These are phyloP conservation scores for Chrysophaeum taylorii DNA, from an alignment of 352 stramenopile genomes.

Conservation along the genomic window DNA sequence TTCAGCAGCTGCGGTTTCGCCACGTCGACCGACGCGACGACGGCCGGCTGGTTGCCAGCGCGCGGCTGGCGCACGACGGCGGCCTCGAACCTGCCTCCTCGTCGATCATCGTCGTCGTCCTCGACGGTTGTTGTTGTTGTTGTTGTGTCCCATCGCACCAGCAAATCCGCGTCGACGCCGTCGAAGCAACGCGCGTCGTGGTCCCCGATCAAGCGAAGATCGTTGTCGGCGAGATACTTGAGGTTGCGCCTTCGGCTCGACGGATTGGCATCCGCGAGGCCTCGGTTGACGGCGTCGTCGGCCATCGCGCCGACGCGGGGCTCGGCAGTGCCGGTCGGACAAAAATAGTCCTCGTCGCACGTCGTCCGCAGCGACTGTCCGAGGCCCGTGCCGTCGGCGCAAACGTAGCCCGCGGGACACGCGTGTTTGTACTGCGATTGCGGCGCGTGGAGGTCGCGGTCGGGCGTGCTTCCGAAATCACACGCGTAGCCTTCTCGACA, in stretches of 20 bases:
- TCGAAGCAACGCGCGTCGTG: conserved; percentile 80
- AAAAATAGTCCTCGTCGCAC: conserved; percentile 84
- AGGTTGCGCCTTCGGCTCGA: conserved; percentile 59
- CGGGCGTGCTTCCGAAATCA: conserved; percentile 79
- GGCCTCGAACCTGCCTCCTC: conserved; percentile 13
- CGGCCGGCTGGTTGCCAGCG: background rate
- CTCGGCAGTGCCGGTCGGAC: conserved; percentile 78
- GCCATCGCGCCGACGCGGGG: conserved; percentile 67
- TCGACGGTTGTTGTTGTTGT: background rate
- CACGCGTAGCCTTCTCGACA: conserved; percentile 85
- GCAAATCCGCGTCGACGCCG: conserved; percentile 63
- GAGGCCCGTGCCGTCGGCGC: conserved; percentile 64
- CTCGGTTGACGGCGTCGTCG: conserved; percentile 69
- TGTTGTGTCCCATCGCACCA: conserved; percentile 41
- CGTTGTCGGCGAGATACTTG: conserved; percentile 74
- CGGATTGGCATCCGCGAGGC: conserved; percentile 60
- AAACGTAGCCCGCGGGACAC: conserved; percentile 76
- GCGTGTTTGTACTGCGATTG: conserved; percentile 68
- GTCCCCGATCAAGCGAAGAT: conserved; percentile 64
- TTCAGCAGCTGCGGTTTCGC: conserved; percentile 25
- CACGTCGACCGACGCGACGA: background rate
- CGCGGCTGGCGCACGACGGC: background rate
- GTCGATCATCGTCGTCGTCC: conserved; percentile 38
- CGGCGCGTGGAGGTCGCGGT: conserved; percentile 70
- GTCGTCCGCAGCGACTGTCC: conserved; percentile 56